Evolutionary conservation across 2,329 filamentous ascomycete species (phyloP), one percentile per base, ranked within the genome.

Genomic region (Aspergillus sp.): DNA sequence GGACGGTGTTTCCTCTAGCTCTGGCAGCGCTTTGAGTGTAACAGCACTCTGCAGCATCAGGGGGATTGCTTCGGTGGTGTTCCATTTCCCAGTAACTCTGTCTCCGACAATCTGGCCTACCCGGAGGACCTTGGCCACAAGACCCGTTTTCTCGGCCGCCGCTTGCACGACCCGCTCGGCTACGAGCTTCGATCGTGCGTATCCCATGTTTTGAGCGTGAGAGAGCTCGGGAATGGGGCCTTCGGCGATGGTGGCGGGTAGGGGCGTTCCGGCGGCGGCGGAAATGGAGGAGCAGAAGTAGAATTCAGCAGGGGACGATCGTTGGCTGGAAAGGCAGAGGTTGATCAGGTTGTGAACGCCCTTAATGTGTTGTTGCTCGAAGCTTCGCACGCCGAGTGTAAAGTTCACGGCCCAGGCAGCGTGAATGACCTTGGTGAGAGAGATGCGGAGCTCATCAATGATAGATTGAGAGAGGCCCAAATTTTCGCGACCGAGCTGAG

Each of bases 381-480:
- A 89, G 60, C 81, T 84, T 42, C 72, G 73, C 1, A 89, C 75
- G 4, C 81, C 79, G 56, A 86, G 76, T 26, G 81, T 82, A 75
- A 89, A 89, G 71, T 89, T 88, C 18, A 89, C 87, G 2, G 82
- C 78, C 87, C 87, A 89, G 20, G 86, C 86, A 6, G 85, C 78
- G 68, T 89, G 86, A 56, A 90, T 81, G 18, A 91, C 77, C 2
- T 80, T 70, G 1, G 82, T 83, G 2, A 78, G 72, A 57, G 81
- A 73, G 3, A 63, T 62, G 4, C 74, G 72, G 2, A 87, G 67
- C 3, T 69, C 59, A 1, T 72, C 58, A 66, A 84, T 83, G 6
- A 73, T 67, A 0, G 73, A 66, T 0, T 69, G 59, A 3, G 73
- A 66, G 1, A 88, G 72, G 1, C 85, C 85, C 2, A 88, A 77